Percentiles rank a stretch among this genome's conserved stretches.
These are phyloP conservation scores for Ustilago vetiveriae DNA, from an alignment of 1,284 basidiomycete species.

Conservation along the genomic window DNA sequence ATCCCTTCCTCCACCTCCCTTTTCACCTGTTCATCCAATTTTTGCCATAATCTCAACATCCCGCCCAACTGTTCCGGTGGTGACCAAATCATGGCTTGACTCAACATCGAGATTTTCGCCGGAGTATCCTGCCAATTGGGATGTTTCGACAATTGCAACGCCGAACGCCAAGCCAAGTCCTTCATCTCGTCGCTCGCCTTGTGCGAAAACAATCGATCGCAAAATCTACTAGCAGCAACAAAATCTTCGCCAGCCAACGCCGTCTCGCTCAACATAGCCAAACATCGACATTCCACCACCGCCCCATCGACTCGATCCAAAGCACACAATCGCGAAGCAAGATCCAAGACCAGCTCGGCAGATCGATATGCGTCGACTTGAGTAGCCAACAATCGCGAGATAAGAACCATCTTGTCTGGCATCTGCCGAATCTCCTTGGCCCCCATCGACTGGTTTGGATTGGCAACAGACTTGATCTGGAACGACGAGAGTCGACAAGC, in stretches of 20 bases:
- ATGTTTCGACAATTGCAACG: constrained; percentile 41
- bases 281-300: constrained; percentile 13
- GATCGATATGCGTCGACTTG: constrained; percentile 38
- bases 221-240: constrained; percentile 19
- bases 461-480: constrained; percentile 24
- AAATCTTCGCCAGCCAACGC: constrained; percentile 35
- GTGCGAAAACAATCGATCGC: constrained; percentile 18
- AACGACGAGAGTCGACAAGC: constrained; percentile 45
- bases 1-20: constrained; percentile 23
- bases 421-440: constrained; percentile 35
- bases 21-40: constrained; percentile 22
- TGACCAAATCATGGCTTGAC: constrained; percentile 28
- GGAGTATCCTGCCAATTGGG: constrained; percentile 40
- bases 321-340: constrained; percentile 20
- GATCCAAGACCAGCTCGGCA: constrained; percentile 38
- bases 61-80: constrained; percentile 20
- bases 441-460: constrained; percentile 7
- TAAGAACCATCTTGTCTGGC: constrained; percentile 25
- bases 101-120: constrained; percentile 22
- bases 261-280: constrained; percentile 48
- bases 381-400: constrained; percentile 20
- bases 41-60: constrained; percentile 30
- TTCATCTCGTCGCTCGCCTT: neutral
- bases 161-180: constrained; percentile 37
- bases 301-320: neutral